These are phyloP conservation scores for Pythium oligandrum DNA, from an alignment of 352 stramenopile genomes.

Conservation along the genomic window DNA sequence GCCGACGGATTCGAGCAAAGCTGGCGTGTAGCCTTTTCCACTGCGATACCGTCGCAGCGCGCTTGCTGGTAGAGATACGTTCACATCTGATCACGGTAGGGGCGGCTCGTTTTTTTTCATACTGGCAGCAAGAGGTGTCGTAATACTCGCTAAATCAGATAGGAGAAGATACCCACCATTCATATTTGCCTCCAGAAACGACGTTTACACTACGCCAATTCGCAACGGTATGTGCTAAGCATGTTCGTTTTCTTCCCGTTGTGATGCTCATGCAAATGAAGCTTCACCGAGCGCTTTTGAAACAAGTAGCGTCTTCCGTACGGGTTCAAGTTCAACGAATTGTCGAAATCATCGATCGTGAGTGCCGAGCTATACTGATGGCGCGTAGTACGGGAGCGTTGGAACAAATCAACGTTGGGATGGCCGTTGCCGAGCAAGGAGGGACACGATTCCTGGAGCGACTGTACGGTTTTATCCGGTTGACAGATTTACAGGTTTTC, in stretches of 20 bases:
- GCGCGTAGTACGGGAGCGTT: too few species aligned
- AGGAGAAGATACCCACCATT: background rate
- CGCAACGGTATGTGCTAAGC: background rate
- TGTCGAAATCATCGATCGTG: constrained; percentile 4
- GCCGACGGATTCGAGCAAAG: constrained; percentile 28
- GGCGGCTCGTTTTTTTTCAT: too few species aligned
- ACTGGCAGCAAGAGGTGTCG: background rate
- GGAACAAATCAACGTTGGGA: too few species aligned
- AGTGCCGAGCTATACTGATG: background rate
- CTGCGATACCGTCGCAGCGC: constrained; percentile 34
- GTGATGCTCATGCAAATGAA: background rate
- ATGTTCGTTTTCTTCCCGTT: too few species aligned
- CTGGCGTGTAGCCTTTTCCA: constrained; percentile 44
- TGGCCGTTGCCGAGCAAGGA: too few species aligned
- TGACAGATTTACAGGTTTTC: constrained; percentile 36
- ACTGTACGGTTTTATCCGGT: constrained; percentile 50
- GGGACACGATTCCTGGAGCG: constrained; percentile 26
- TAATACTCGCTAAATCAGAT: background rate
- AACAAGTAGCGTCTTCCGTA: background rate
- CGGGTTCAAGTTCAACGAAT: constrained; percentile 1
- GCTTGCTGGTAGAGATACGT: constrained; percentile 31
- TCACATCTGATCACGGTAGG: constrained; percentile 21
- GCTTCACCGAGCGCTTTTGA: constrained; percentile 4
- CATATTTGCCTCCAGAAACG: background rate
- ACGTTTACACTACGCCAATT: background rate